Evolutionary conservation across 306 rosid genomes (phyloP).

Genomic region (Erythrophleum fordii): DNA sequence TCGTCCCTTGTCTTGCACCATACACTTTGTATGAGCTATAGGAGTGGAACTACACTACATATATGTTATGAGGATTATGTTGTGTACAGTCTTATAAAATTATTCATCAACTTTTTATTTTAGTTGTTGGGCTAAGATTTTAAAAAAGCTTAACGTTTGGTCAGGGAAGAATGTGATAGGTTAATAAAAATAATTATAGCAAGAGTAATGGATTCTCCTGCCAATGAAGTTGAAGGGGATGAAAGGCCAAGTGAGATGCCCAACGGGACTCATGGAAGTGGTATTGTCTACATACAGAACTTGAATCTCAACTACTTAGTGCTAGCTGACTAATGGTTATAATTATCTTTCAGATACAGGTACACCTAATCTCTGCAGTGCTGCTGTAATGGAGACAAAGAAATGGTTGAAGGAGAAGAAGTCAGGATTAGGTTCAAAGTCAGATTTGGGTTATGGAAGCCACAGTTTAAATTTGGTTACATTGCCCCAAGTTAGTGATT

Average conservation of each 20-base stretch:
- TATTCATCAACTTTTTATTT: conserved; percentile 25
- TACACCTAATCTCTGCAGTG: conserved; percentile 57
- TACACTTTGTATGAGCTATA: too few relatives aligned
- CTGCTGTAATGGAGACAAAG: conserved; percentile 82
- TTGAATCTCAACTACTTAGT: conserved; percentile 28
- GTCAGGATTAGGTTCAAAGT: conserved; percentile 60
- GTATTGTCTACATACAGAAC: conserved; percentile 39
- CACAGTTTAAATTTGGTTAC: conserved; percentile 46
- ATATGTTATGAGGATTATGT: conserved; percentile 12
- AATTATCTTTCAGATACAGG: conserved; percentile 47
- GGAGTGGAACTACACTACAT: not conserved
- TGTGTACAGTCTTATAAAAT: conserved; percentile 23
- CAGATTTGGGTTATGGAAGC: conserved; percentile 58
- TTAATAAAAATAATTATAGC: conserved; percentile 70
- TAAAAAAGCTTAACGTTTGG: conserved; percentile 41
- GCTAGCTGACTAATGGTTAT: conserved; percentile 19
- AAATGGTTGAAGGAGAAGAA: conserved; percentile 85
- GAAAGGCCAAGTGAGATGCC: conserved; percentile 51
- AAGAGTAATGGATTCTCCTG: conserved; percentile 65
- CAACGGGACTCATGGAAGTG: conserved; percentile 45
- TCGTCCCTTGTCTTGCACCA: too few relatives aligned
- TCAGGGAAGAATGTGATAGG: conserved; percentile 87
- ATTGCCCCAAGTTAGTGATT: conserved; percentile 55
- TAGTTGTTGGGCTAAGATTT: conserved; percentile 35
- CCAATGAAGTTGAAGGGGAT: conserved; percentile 45